Conservation (phyloP, 306 rosid species). For the Malus asiatica region DNA sequence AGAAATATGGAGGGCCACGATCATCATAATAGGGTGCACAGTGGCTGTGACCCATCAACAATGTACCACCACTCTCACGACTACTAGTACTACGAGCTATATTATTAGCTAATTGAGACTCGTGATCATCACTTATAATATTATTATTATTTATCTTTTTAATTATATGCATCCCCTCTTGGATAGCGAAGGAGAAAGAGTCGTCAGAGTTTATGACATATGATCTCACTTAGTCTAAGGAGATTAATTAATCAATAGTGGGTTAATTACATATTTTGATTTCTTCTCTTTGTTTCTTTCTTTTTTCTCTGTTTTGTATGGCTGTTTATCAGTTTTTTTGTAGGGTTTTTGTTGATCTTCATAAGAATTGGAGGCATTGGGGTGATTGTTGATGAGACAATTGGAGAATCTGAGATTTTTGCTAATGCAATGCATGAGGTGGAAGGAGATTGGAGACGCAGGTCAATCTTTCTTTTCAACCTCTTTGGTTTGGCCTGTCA, state of each 20-base stretch:
- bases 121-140: background rate
- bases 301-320: conserved; percentile 7
- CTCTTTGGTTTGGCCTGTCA: conserved; percentile 26
- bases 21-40: conserved; percentile 38
- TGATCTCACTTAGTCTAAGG: background rate
- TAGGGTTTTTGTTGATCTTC: conserved; percentile 38
- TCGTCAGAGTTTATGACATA: conserved; percentile 11
- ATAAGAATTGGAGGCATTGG: conserved; percentile 34
- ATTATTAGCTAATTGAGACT: background rate
- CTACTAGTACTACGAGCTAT: conserved; percentile 24
- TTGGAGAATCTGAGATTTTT: conserved; percentile 22
- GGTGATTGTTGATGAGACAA: conserved; percentile 1
- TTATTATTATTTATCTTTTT: background rate
- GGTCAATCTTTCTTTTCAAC: conserved; percentile 66
- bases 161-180: background rate
- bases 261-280: background rate
- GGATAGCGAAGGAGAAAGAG: background rate
- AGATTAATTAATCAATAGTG: background rate
- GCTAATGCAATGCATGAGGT: background rate
- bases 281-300: conserved; percentile 5
- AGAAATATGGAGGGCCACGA: background rate
- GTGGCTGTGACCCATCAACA: conserved; percentile 43
- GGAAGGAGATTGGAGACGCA: conserved; percentile 27
- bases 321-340: conserved; percentile 6
- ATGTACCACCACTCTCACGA: conserved; percentile 79